phyloP scores from a whole-genome alignment of 2,329 filamentous ascomycete genomes.

The Zelopaecilomyces penicillatus region DNA sequence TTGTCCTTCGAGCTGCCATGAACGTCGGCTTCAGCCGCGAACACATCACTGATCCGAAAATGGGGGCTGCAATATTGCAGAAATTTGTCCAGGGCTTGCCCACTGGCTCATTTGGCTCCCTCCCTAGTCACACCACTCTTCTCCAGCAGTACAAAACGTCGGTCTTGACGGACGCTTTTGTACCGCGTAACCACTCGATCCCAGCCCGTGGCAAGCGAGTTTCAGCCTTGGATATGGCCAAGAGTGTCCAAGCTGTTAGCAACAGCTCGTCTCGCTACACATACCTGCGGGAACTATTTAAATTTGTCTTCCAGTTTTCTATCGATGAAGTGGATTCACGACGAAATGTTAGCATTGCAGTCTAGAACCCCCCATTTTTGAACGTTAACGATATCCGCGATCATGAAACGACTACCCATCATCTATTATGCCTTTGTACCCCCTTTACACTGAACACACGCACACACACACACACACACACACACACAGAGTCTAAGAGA shows the following conservation, averaged over 20 bases:
- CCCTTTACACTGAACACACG: too few relatives aligned
- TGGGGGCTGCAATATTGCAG: slow-evolving; percentile 50
- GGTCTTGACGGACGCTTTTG: slow-evolving; percentile 60
- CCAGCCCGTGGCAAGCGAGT: slow-evolving; percentile 51
- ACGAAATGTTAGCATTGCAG: slow-evolving; percentile 54
- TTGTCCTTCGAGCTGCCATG: slow-evolving; percentile 78
- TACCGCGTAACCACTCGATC: slow-evolving; percentile 31
- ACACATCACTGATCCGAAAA: slow-evolving; percentile 34
- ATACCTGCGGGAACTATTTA: slow-evolving; percentile 76
- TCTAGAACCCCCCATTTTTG: slow-evolving; percentile 25
- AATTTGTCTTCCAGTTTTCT: slow-evolving; percentile 75
- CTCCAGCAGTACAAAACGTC: slow-evolving; percentile 75
- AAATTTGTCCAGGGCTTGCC: slow-evolving; percentile 70
- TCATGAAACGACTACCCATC: too few relatives aligned
- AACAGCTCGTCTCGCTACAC: slow-evolving; percentile 58
- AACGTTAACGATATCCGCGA: too few relatives aligned
- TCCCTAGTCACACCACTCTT: slow-evolving; percentile 61
- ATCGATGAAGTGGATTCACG: slow-evolving; percentile 66
- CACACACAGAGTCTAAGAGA: too few relatives aligned
- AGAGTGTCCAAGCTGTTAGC: slow-evolving; percentile 69
- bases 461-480: too few relatives aligned
- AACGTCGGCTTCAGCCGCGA: slow-evolving; percentile 71
- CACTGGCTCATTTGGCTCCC: slow-evolving; percentile 67
- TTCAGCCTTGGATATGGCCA: slow-evolving; percentile 66
- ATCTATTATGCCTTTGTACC: too few relatives aligned